A percentile compares a stretch with the other conserved stretches of the same genome.
Evolutionary conservation across 176 grass and related monocot genomes (phyloP).

Genomic region (Canna indica): DNA sequence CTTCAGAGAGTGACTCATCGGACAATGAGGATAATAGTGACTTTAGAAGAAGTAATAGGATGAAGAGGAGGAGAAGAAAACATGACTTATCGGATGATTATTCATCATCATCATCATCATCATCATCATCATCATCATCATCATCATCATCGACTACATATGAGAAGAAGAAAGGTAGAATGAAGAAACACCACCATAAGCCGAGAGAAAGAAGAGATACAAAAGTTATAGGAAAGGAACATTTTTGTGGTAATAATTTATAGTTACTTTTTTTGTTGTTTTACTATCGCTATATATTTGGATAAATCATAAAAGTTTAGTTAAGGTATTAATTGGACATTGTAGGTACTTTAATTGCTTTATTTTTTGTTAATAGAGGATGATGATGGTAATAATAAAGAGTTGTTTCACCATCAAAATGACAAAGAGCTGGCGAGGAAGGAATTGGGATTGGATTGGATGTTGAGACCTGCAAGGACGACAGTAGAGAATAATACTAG

Average conservation of each 20-base stretch:
- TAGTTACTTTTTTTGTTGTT: neutral
- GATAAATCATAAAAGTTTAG: too few species aligned
- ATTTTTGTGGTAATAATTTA: neutral
- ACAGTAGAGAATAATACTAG: conserved; percentile 24
- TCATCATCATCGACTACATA: too few species aligned
- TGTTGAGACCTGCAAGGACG: conserved; percentile 59
- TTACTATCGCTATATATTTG: neutral
- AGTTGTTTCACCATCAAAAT: conserved; percentile 21
- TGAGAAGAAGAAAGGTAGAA: neutral
- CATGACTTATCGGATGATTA: neutral
- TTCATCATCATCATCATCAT: conserved; percentile 20
- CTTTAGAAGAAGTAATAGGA: conserved; percentile 1
- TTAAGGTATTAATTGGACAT: neutral
- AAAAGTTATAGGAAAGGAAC: conserved; percentile 7
- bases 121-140: conserved; percentile 18
- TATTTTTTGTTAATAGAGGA: conserved; percentile 27
- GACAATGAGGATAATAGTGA: neutral
- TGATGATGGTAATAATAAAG: conserved; percentile 16
- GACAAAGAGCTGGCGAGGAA: conserved; percentile 51
- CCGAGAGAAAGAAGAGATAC: neutral
- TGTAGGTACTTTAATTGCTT: conserved; percentile 6
- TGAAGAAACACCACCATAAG: neutral
- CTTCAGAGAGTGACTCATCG: neutral
- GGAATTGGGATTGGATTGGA: conserved; percentile 96
- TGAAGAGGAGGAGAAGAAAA: conserved; percentile 27